Evolutionary conservation across 805 yeast genomes (phyloP), one percentile per base, ranked within the genome.

Genomic region (Tetrapisispora phaffii): DNA sequence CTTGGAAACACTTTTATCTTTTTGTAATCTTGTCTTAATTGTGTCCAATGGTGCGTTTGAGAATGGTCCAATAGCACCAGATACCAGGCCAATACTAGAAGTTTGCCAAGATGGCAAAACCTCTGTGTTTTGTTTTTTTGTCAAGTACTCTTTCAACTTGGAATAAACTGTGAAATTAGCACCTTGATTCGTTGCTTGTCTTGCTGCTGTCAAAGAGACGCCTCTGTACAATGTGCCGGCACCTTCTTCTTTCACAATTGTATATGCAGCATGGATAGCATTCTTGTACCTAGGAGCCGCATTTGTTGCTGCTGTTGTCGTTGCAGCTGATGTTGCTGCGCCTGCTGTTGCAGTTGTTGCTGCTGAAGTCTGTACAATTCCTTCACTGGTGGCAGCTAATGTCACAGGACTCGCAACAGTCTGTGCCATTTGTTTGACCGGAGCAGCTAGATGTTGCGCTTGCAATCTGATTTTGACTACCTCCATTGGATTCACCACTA

Each of bases 131-230:
- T 82, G 86, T 59, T 75, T 69, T 34, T 75, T 77, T 60, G 79
- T 83, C 56, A 87, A 74, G 53, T 63, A 71, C 57, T 80, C 82
- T 64, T 83, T 87, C 55, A 89, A 69, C 65, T 83, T 82, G 23
- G 96, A 84, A 71, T 90, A 90, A 26, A 87, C 95, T 2, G 97
- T 90, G 69, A 90, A 90, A 70, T 93, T 90, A 41, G 94, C 97
- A 72, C 97, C 98, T 70, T 90, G 98, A 72, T 90, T 90, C 47
- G 96, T 82, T 24, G 97, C 97, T 67, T 90, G 98, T 72, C 98
- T 80, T 26, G 96, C 95, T 33, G 97, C 96, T 29, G 98, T 90
- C 60, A 90, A 78, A 2, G 89, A 77, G 23, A 90, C 97, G 62
- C 98, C 98, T 63, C 96, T 77, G 73, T 90, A 90, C 48, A 90